phyloP scores from a whole-genome alignment of 805 yeast genomes.

The Wickerhamomyces pijperi region DNA sequence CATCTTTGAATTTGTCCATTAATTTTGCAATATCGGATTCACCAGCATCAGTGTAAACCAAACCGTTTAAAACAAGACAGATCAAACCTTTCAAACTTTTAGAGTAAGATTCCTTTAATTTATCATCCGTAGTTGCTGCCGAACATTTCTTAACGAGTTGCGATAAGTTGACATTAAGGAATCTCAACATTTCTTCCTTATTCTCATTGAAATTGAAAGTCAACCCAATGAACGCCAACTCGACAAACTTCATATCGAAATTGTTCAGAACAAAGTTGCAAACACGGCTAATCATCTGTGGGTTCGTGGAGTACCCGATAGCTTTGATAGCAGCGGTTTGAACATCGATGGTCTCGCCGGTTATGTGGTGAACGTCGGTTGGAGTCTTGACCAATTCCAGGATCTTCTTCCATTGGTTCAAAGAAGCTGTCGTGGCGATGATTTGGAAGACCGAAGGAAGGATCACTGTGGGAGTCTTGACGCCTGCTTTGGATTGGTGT shows the following conservation, averaged over 20 bases:
- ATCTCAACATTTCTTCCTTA: constrained; percentile 14
- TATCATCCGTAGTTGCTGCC: background rate
- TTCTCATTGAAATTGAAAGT: constrained; percentile 25
- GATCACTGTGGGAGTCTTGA: constrained; percentile 37
- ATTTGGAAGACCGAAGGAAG: constrained; percentile 32
- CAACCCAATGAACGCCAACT: constrained; percentile 46
- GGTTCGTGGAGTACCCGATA: constrained; percentile 36
- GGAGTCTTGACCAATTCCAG: constrained; percentile 41
- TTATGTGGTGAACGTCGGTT: constrained; percentile 24
- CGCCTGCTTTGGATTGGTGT: constrained; percentile 30
- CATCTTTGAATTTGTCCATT: constrained; percentile 12
- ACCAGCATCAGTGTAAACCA: constrained; percentile 5
- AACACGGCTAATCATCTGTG: constrained; percentile 37
- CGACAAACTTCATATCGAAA: constrained; percentile 43
- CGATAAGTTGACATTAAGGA: background rate
- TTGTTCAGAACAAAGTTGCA: constrained; percentile 48
- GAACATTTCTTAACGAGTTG: background rate
- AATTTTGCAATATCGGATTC: constrained; percentile 16
- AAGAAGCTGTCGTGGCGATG: constrained; percentile 26
- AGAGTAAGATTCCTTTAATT: background rate
- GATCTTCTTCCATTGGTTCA: constrained; percentile 48
- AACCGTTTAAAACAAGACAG: constrained; percentile 23
- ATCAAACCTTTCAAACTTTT: constrained; percentile 21
- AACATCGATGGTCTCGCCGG: constrained; percentile 24
- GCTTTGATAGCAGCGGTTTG: constrained; percentile 48